phyloP scores from a whole-genome alignment of 208 protist genomes.

The Leishmania arabica region DNA sequence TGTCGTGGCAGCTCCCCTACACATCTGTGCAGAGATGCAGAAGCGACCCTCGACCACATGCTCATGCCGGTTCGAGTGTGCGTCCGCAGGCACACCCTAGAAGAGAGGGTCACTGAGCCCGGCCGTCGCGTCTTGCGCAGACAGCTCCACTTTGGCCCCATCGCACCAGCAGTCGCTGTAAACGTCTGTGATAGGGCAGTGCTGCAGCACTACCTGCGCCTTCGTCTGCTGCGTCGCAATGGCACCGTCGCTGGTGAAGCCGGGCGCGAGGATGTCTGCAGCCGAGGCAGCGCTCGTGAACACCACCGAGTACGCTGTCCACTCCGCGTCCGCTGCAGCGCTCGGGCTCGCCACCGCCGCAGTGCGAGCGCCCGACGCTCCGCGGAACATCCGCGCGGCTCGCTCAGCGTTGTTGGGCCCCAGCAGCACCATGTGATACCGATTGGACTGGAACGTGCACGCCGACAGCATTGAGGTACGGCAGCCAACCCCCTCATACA shows the following conservation, averaged over 20 bases:
- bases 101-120: conserved; percentile 62
- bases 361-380: not conserved
- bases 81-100: conserved; percentile 4
- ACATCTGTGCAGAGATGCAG: not conserved
- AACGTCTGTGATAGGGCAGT: conserved; percentile 62
- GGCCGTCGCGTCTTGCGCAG: conserved; percentile 36
- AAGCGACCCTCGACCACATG: not conserved
- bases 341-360: not conserved
- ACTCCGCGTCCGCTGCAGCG: not conserved
- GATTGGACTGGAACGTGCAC: conserved; percentile 53
- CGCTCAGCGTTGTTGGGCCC: conserved; percentile 34
- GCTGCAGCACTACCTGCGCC: conserved; percentile 57
- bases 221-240: conserved; percentile 27
- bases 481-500: conserved; percentile 74
- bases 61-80: not conserved
- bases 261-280: conserved; percentile 24
- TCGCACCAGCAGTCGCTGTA: conserved; percentile 50
- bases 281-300: conserved; percentile 6
- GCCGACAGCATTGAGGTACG: conserved; percentile 14
- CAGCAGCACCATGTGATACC: conserved; percentile 61
- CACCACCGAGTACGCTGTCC: not conserved
- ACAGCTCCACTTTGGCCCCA: conserved; percentile 37
- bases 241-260: conserved; percentile 19
- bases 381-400: conserved; percentile 5
- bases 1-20: not conserved